A percentile compares a stretch with the other conserved stretches of the same genome.
phyloP scores from a whole-genome alignment of 768 basidiomycete species.

The Polyporus arcularius region DNA sequence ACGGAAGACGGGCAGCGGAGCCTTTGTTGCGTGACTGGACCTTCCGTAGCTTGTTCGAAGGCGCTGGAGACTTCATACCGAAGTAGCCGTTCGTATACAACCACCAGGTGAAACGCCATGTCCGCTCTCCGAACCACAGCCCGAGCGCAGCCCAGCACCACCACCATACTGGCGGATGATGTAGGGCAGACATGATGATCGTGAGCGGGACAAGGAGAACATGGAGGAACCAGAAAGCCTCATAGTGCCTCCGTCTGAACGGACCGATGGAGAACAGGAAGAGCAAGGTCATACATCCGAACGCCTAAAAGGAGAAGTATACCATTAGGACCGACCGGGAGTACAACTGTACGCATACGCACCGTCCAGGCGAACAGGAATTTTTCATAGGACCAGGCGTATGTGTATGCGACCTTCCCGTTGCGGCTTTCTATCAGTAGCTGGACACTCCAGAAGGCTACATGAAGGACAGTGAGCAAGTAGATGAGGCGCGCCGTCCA shows the following conservation, averaged over 20 bases:
- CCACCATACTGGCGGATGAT: constrained; percentile 65
- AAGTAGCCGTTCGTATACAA: constrained; percentile 60
- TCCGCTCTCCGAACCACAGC: constrained; percentile 65
- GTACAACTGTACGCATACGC: constrained; percentile 16
- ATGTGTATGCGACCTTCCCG: constrained; percentile 44
- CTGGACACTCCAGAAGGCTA: constrained; percentile 70
- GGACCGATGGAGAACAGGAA: constrained; percentile 51
- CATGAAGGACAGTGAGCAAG: constrained; percentile 60
- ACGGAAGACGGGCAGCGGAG: not conserved
- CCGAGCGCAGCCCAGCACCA: constrained; percentile 68
- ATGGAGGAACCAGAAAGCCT: constrained; percentile 68
- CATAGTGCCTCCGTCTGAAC: constrained; percentile 55
- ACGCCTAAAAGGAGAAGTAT: constrained; percentile 45
- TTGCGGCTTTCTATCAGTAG: constrained; percentile 53
- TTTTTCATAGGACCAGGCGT: constrained; percentile 58
- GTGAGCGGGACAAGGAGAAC: constrained; percentile 63
- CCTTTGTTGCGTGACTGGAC: not conserved
- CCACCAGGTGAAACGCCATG: constrained; percentile 56
- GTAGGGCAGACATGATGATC: constrained; percentile 60
- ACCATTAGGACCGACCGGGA: not conserved
- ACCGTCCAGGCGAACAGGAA: constrained; percentile 68
- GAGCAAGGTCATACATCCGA: constrained; percentile 52
- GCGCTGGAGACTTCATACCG: constrained; percentile 22
- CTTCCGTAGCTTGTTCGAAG: constrained; percentile 5
- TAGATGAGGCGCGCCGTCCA: constrained; percentile 75